These are phyloP conservation scores for Fistulinella cinereoalba DNA, from an alignment of 1,284 basidiomycete species.

Conservation along the genomic window DNA sequence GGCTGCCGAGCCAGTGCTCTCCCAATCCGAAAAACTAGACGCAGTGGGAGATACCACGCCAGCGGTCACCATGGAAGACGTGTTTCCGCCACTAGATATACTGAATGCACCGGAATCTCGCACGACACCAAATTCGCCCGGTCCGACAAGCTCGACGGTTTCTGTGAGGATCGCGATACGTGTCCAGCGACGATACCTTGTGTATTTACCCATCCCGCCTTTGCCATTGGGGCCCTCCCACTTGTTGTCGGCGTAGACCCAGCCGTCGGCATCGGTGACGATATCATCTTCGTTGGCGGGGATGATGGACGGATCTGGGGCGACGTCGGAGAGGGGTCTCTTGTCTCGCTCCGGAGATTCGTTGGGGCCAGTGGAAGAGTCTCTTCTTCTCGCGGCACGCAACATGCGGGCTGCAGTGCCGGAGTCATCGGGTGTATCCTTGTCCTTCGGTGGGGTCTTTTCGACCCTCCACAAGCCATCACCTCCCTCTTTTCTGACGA, in stretches of 20 bases:
- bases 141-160: slow-evolving; percentile 55
- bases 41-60: slow-evolving; percentile 26
- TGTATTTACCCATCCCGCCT: slow-evolving; percentile 90
- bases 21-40: slow-evolving; percentile 31
- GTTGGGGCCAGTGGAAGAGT: slow-evolving; percentile 8
- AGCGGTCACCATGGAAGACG: slow-evolving; percentile 28
- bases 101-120: slow-evolving; percentile 29
- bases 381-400: slow-evolving; percentile 26
- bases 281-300: slow-evolving; percentile 40
- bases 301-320: slow-evolving; percentile 20
- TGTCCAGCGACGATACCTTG: slow-evolving; percentile 80
- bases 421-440: slow-evolving; percentile 36
- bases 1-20: slow-evolving; percentile 27
- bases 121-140: slow-evolving; percentile 33
- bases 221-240: slow-evolving; percentile 81
- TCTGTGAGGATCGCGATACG: slow-evolving; percentile 78
- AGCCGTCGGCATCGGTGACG: slow-evolving; percentile 83
- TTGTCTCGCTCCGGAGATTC: slow-evolving; percentile 25
- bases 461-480: slow-evolving; percentile 50
- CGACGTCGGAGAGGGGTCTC: slow-evolving; percentile 12
- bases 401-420: slow-evolving; percentile 30
- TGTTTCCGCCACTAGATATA: slow-evolving; percentile 11
- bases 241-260: slow-evolving; percentile 95
- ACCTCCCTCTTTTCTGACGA: slow-evolving; percentile 55
- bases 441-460: slow-evolving; percentile 58